These are phyloP conservation scores for Wickerhamomyces bovis DNA, from an alignment of 805 yeast species.

Conservation along the genomic window DNA sequence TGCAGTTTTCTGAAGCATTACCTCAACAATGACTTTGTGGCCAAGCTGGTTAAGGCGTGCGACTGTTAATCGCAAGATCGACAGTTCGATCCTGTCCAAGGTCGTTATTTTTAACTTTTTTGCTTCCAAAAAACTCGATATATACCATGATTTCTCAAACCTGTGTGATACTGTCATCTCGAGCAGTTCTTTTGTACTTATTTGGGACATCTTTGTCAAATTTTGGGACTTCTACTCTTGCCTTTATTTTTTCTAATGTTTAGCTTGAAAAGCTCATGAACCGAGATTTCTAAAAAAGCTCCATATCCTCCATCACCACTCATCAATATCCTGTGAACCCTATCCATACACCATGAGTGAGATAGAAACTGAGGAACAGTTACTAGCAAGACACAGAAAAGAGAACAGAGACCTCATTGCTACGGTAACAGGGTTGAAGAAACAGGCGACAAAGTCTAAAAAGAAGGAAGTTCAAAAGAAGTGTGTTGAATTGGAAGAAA, in stretches of 20 bases:
- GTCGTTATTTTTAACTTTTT: constrained; percentile 34
- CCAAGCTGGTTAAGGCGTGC: constrained; percentile 39
- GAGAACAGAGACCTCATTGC: constrained; percentile 64
- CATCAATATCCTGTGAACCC: neutral
- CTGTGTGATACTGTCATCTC: no score
- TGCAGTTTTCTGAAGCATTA: no score
- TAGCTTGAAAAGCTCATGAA: no score
- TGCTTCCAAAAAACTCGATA: no score
- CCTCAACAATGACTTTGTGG: constrained; percentile 21
- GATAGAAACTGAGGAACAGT: constrained; percentile 40
- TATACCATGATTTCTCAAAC: no score
- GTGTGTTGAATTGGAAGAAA: constrained; percentile 54
- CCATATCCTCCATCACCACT: neutral
- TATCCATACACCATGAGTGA: constrained; percentile 1
- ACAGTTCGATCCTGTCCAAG: constrained; percentile 48
- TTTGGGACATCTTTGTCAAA: no score
- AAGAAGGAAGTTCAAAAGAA: constrained; percentile 58
- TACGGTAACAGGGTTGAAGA: constrained; percentile 67
- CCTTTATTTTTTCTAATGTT: no score
- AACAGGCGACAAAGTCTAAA: constrained; percentile 76
- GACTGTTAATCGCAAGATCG: constrained; percentile 48
- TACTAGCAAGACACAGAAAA: constrained; percentile 57
- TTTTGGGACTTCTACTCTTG: no score
- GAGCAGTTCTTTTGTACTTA: no score
- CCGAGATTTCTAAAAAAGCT: neutral